Conservation (phyloP, 176 grass and related monocot genomes). For the Melocanna baccifera region DNA sequence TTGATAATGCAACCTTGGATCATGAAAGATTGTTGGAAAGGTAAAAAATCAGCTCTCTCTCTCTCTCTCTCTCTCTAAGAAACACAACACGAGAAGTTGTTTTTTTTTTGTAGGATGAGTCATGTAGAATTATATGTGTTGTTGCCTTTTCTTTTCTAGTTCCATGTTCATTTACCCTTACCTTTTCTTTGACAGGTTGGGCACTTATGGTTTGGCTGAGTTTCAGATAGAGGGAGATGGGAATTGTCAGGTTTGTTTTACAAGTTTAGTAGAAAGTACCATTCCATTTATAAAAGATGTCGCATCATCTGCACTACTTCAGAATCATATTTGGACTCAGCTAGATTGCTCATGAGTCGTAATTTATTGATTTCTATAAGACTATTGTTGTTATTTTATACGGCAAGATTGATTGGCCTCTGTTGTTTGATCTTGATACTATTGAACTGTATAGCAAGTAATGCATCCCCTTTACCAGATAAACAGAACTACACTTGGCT, state of each 20-base stretch:
- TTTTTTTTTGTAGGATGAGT: not conserved
- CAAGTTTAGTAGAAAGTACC: not conserved
- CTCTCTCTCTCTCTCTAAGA: not conserved
- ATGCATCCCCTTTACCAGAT: not conserved
- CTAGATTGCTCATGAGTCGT: not conserved
- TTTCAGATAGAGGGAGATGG: slow-evolving; percentile 95
- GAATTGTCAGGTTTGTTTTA: slow-evolving; percentile 82
- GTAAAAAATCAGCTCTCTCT: slow-evolving; percentile 28
- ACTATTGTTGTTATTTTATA: not conserved
- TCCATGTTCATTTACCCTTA: not conserved
- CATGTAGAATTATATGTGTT: not conserved
- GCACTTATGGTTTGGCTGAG: slow-evolving; percentile 76
- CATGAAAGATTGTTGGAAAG: slow-evolving; percentile 80
- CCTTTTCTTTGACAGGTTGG: slow-evolving; percentile 52
- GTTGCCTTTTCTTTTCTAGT: not conserved
- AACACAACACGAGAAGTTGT: not conserved
- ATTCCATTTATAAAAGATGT: slow-evolving; percentile 1
- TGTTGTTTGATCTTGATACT: not conserved
- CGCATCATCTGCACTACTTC: not conserved
- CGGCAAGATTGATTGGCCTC: not conserved
- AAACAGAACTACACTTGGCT: not conserved
- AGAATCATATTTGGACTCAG: not conserved
- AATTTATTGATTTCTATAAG: not conserved
- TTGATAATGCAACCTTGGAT: slow-evolving; percentile 83
- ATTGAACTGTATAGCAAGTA: not conserved